Evolutionary conservation across 768 basidiomycete species (phyloP).

Genomic region (Fomitopsis pulvina): DNA sequence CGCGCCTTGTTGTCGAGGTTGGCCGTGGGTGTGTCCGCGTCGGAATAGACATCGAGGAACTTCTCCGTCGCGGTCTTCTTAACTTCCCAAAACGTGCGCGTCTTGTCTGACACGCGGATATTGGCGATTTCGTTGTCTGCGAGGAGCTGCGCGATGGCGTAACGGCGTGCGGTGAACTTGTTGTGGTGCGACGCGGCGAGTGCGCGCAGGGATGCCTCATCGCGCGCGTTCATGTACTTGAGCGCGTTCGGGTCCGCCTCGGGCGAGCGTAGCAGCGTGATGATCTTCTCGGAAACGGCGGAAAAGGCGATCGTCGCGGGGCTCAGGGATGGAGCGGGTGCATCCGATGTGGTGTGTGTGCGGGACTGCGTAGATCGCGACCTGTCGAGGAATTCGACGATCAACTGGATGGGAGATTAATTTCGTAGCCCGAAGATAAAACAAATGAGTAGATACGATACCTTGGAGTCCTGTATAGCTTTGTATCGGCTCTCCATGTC

Average conservation of each 20-base stretch:
- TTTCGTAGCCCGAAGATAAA: too few species aligned
- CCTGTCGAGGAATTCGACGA: slow-evolving; percentile 78
- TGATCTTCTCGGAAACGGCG: slow-evolving; percentile 35
- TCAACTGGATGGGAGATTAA: slow-evolving; percentile 37
- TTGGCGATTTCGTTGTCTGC: slow-evolving; percentile 41
- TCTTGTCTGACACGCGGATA: slow-evolving; percentile 54
- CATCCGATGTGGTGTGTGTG: slow-evolving; percentile 61
- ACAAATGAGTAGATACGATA: slow-evolving; percentile 19
- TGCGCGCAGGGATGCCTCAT: slow-evolving; percentile 40
- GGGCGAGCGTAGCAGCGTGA: slow-evolving; percentile 56
- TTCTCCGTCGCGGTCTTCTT: slow-evolving; percentile 40
- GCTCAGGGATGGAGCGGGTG: slow-evolving; percentile 69
- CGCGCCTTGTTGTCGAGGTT: slow-evolving; percentile 36
- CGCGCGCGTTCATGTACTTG: slow-evolving; percentile 51
- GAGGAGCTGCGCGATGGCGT: slow-evolving; percentile 39
- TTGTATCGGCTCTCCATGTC: slow-evolving; percentile 78
- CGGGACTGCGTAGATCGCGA: slow-evolving; percentile 65
- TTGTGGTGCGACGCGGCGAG: slow-evolving; percentile 40
- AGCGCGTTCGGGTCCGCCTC: slow-evolving; percentile 59
- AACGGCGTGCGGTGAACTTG: slow-evolving; percentile 39
- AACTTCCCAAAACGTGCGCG: slow-evolving; percentile 53
- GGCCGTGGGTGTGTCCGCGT: slow-evolving; percentile 33
- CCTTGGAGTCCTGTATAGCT: slow-evolving; percentile 71
- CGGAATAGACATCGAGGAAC: slow-evolving; percentile 39
- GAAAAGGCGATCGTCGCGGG: slow-evolving; percentile 78